Percentiles rank a stretch among this genome's conserved stretches.
These are phyloP conservation scores for Phyllachora maydis DNA, from an alignment of 2,329 filamentous ascomycete genomes.

Conservation along the genomic window DNA sequence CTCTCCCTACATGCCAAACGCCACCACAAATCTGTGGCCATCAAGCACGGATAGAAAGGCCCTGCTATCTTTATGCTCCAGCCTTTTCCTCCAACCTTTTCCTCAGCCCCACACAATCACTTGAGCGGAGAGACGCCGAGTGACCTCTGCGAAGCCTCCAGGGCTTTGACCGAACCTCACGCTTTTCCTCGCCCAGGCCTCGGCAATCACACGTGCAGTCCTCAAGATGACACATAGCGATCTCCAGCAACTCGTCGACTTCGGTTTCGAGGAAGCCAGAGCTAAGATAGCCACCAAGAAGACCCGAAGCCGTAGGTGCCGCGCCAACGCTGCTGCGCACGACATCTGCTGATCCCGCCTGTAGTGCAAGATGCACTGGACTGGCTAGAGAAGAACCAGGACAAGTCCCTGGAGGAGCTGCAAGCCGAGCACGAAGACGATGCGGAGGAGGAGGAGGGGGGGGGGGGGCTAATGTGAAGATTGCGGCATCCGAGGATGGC, in stretches of 20 bases:
- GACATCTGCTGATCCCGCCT: constrained; percentile 4
- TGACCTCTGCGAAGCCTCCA: no score
- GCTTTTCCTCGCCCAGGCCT: no score
- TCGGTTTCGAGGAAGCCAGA: constrained; percentile 68
- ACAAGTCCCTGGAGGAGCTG: constrained; percentile 70
- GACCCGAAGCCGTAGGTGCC: constrained; percentile 49
- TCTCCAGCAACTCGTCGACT: constrained; percentile 40
- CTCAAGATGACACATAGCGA: constrained; percentile 34
- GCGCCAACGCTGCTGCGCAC: background rate
- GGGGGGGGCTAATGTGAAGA: no score
- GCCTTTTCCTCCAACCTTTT: no score
- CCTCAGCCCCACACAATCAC: no score
- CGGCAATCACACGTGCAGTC: no score
- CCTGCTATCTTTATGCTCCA: no score
- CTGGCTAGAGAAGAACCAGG: constrained; percentile 85
- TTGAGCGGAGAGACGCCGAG: no score
- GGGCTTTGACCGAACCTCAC: no score
- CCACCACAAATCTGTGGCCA: no score
- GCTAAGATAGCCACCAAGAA: constrained; percentile 72
- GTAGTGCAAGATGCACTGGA: constrained; percentile 74
- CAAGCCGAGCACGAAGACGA: constrained; percentile 22
- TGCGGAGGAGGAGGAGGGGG: constrained; percentile 25
- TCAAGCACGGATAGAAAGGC: no score
- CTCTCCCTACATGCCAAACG: no score
- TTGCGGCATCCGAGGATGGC: constrained; percentile 46